Evolutionary conservation across 176 grass and related monocot genomes (phyloP).

Genomic region (Microstegium vimineum): DNA sequence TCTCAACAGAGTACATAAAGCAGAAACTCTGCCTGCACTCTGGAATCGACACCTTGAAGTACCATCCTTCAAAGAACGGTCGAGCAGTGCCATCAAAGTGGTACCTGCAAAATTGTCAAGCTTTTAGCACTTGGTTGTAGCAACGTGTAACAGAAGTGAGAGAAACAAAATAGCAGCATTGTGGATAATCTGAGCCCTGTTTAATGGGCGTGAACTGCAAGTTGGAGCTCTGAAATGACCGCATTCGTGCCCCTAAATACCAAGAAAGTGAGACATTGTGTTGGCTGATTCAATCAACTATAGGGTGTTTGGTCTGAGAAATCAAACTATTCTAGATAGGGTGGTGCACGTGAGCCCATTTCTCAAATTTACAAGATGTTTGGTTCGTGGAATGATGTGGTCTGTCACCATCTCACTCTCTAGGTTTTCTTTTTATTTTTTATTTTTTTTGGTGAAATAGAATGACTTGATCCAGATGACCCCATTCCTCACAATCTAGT

Average conservation of each 20-base stretch:
- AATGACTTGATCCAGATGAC: too few species aligned
- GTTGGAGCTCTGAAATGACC: background rate
- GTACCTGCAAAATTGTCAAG: conserved; percentile 47
- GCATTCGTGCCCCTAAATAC: background rate
- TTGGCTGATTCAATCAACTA: background rate
- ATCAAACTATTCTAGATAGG: background rate
- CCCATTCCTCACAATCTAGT: too few species aligned
- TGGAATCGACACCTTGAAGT: conserved; percentile 87
- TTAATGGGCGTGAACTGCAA: background rate
- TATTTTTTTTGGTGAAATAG: too few species aligned
- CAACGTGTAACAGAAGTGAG: background rate
- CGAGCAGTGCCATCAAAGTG: conserved; percentile 76
- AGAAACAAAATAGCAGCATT: background rate
- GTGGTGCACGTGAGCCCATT: background rate
- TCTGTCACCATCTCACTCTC: too few species aligned
- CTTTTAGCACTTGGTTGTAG: background rate
- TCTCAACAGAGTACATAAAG: conserved; percentile 96
- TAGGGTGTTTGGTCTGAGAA: background rate
- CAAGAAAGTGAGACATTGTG: background rate
- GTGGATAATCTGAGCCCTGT: background rate
- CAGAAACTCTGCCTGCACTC: conserved; percentile 79
- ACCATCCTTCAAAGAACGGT: conserved; percentile 90
- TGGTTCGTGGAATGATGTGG: too few species aligned
- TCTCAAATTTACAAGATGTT: too few species aligned
- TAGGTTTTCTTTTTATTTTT: too few species aligned